Evolutionary conservation across 2,329 filamentous ascomycete genomes (phyloP).

Genomic region (Fusarium austroafricanum): DNA sequence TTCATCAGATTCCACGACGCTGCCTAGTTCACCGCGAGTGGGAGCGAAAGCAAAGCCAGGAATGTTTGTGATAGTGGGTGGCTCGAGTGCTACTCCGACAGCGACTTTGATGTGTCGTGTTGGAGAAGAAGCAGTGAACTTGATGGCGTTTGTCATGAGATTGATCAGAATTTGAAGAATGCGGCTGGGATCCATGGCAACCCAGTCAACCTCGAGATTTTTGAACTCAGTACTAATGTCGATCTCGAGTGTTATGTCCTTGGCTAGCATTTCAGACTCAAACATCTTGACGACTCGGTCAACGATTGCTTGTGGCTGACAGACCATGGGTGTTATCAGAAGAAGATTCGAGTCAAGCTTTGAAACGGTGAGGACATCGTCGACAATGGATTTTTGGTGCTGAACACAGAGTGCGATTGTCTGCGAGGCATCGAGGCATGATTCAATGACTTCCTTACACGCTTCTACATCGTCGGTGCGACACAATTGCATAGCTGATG

Average conservation of each 20-base stretch:
- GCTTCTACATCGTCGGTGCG: neutral
- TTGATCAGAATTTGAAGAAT: slow-evolving; percentile 85
- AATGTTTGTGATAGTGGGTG: neutral
- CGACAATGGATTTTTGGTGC: slow-evolving; percentile 80
- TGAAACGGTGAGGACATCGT: slow-evolving; percentile 76
- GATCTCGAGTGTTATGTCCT: slow-evolving; percentile 73
- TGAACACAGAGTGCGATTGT: slow-evolving; percentile 80
- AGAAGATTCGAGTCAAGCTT: slow-evolving; percentile 81
- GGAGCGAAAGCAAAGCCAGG: slow-evolving; percentile 29
- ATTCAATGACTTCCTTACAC: slow-evolving; percentile 58
- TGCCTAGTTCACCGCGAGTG: slow-evolving; percentile 5
- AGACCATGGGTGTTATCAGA: slow-evolving; percentile 74
- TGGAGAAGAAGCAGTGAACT: slow-evolving; percentile 68
- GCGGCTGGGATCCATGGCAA: slow-evolving; percentile 75
- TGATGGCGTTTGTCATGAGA: slow-evolving; percentile 81
- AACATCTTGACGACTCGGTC: slow-evolving; percentile 78
- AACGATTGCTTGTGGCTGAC: slow-evolving; percentile 73
- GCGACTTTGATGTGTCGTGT: slow-evolving; percentile 59
- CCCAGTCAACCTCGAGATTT: slow-evolving; percentile 69
- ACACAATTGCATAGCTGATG: slow-evolving; percentile 52
- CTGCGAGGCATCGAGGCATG: slow-evolving; percentile 76
- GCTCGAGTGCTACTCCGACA: slow-evolving; percentile 56
- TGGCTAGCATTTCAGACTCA: slow-evolving; percentile 75
- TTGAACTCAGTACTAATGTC: slow-evolving; percentile 68
- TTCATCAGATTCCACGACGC: slow-evolving; percentile 40